phyloP scores from a whole-genome alignment of 495 filamentous ascomycete genomes.

The Neurospora sp. region DNA sequence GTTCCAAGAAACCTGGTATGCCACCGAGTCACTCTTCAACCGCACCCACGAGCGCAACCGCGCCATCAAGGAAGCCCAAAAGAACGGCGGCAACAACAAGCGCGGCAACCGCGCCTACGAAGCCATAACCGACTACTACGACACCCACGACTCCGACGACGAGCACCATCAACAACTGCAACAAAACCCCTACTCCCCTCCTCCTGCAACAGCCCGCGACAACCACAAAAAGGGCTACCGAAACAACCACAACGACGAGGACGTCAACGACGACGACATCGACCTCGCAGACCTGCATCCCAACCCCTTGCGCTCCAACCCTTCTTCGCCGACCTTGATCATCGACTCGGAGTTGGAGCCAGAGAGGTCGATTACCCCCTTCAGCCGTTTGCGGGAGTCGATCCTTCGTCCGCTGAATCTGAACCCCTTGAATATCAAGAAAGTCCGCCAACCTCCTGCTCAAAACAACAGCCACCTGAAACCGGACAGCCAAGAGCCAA shows the following conservation, averaged over 20 bases:
- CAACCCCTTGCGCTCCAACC: conserved; percentile 37
- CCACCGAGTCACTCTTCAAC: conserved; percentile 41
- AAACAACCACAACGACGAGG: conserved; percentile 2
- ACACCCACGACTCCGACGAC: conserved; percentile 35
- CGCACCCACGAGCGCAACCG: conserved; percentile 38
- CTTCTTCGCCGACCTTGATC: not conserved
- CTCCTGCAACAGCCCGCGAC: conserved; percentile 26
- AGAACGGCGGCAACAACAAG: conserved; percentile 25
- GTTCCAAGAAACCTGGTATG: conserved; percentile 52
- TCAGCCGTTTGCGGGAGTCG: conserved; percentile 17
- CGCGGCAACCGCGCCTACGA: conserved; percentile 35
- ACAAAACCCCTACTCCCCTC: not conserved
- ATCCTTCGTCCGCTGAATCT: conserved; percentile 31
- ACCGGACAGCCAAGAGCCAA: conserved; percentile 18
- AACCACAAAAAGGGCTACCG: conserved; percentile 13
- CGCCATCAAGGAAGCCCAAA: conserved; percentile 22
- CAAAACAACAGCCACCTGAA: not conserved
- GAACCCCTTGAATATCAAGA: conserved; percentile 21
- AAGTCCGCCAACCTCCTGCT: conserved; percentile 14
- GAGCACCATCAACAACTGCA: conserved; percentile 19
- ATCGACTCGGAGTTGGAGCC: not conserved
- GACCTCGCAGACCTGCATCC: conserved; percentile 24
- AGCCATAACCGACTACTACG: conserved; percentile 35
- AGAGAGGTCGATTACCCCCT: conserved; percentile 18
- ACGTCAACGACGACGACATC: conserved; percentile 13